Percentiles rank a stretch among this genome's conserved stretches.
phyloP scores from a whole-genome alignment of 345 rosid genomes.

The Boechera divaricarpa region DNA sequence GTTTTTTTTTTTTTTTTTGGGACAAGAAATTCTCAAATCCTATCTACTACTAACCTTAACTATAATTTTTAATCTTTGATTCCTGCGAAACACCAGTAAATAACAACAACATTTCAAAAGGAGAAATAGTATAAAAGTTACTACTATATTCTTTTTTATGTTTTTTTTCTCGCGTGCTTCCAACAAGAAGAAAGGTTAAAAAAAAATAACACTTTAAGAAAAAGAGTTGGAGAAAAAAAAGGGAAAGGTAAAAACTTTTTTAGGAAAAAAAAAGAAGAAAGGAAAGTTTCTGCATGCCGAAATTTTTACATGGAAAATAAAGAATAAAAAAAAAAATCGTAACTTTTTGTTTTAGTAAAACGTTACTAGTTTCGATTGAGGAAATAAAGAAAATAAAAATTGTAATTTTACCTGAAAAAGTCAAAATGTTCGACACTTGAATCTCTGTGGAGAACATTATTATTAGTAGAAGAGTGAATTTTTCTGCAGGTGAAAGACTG shows the following conservation, averaged over 20 bases:
- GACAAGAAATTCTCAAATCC: neutral
- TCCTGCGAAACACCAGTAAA: slow-evolving; percentile 57
- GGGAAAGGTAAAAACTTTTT: slow-evolving; percentile 36
- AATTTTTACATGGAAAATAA: slow-evolving; percentile 23
- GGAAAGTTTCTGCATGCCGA: slow-evolving; percentile 36
- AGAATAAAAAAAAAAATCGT: neutral
- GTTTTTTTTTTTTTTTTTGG: neutral
- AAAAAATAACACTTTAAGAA: slow-evolving; percentile 32
- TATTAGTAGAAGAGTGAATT: slow-evolving; percentile 25
- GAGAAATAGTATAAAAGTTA: slow-evolving; percentile 32
- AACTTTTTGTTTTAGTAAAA: neutral
- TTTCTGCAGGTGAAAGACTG: slow-evolving; percentile 30
- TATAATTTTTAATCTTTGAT: slow-evolving; percentile 36
- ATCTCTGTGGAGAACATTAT: slow-evolving; percentile 33
- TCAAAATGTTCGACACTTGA: slow-evolving; percentile 28
- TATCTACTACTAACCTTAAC: slow-evolving; percentile 23
- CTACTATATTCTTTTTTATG: slow-evolving; percentile 4
- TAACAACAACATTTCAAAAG: slow-evolving; percentile 18
- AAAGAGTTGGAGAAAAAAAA: slow-evolving; percentile 35
- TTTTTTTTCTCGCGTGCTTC: slow-evolving; percentile 53
- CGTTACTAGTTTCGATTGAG: slow-evolving; percentile 12
- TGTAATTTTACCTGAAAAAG: slow-evolving; percentile 32
- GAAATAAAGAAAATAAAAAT: slow-evolving; percentile 3
- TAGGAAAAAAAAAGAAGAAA: slow-evolving; percentile 12
- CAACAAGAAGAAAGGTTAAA: neutral